Evolutionary conservation across 345 rosid species (phyloP).

Genomic region (Eucalyptus dawsonii): DNA sequence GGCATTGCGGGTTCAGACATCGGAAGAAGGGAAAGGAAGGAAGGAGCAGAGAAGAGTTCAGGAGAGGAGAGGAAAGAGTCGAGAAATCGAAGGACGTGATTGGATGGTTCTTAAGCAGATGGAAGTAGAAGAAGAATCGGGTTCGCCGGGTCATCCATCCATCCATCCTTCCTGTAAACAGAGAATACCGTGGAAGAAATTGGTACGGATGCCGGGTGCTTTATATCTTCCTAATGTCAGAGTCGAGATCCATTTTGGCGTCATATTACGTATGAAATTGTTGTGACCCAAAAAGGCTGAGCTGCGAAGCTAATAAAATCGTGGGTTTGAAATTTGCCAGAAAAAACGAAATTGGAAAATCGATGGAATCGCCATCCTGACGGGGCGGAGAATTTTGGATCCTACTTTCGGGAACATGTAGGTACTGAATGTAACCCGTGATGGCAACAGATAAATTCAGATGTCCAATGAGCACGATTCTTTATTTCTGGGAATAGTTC

Average conservation of each 20-base stretch:
- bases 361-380: not conserved
- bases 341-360: not conserved
- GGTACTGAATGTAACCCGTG: not conserved
- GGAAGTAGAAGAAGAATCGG: not conserved
- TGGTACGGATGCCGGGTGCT: not conserved
- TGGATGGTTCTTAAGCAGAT: not conserved
- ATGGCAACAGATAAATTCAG: not conserved
- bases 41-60: not conserved
- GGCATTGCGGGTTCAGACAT: not conserved
- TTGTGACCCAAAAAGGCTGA: not conserved
- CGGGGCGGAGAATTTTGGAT: not conserved
- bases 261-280: not conserved
- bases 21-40: not conserved
- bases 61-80: not conserved
- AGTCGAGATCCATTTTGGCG: not conserved
- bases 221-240: not conserved
- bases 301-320: not conserved
- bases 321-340: not conserved
- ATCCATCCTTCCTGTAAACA: not conserved
- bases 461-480: not conserved
- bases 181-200: not conserved
- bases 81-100: not conserved
- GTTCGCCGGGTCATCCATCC: not conserved
- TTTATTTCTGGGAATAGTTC: not conserved
- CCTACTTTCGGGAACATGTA: not conserved